These are phyloP conservation scores for Ramichloridium luteum DNA, from an alignment of 2,329 filamentous ascomycete genomes.

Conservation along the genomic window DNA sequence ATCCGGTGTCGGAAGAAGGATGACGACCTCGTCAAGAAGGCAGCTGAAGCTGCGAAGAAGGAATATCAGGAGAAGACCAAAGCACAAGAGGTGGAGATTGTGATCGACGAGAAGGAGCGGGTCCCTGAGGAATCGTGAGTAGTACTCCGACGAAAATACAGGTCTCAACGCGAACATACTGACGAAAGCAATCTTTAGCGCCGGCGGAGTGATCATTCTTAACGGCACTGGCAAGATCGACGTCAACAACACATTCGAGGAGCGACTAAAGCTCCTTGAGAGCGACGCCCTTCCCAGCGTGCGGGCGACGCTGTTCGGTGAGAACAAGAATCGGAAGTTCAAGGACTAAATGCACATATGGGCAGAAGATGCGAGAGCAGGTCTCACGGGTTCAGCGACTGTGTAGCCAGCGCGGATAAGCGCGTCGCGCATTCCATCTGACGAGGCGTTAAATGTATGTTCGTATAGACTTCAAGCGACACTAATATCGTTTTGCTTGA, in stretches of 20 bases:
- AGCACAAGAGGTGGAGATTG: constrained; percentile 55
- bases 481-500: no score
- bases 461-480: no score
- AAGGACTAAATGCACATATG: constrained; percentile 52
- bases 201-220: constrained; percentile 70
- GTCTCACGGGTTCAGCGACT: no score
- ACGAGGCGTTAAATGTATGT: no score
- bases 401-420: no score
- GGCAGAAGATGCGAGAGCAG: no score
- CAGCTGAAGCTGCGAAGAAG: constrained; percentile 60
- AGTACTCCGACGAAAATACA: not conserved
- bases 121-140: constrained; percentile 76
- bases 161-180: constrained; percentile 3
- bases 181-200: constrained; percentile 40
- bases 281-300: constrained; percentile 74
- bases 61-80: constrained; percentile 69
- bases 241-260: constrained; percentile 96
- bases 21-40: constrained; percentile 61
- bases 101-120: constrained; percentile 65
- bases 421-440: no score
- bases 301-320: constrained; percentile 76
- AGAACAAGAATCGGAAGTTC: constrained; percentile 93
- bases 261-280: constrained; percentile 74
- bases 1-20: constrained; percentile 72
- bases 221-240: constrained; percentile 87